Conservation (phyloP, 768 basidiomycete species). For the Leccinum variicolor region DNA sequence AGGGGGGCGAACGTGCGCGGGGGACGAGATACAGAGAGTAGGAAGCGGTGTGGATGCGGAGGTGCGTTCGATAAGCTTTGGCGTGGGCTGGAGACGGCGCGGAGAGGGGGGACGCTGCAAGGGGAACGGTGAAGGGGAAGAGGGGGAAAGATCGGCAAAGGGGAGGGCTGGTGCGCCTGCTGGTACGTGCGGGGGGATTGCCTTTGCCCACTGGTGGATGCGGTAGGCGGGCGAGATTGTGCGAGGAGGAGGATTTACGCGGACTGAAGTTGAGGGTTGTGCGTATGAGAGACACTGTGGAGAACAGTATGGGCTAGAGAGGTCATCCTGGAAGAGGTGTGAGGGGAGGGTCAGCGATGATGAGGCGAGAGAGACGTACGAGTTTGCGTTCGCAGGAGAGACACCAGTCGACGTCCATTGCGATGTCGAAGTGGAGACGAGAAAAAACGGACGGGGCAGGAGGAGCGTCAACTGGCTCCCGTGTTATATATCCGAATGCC, state of each 20-base stretch:
- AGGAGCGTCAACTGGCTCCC: conserved; percentile 2
- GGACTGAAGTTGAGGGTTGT: conserved; percentile 33
- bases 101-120: conserved; percentile 19
- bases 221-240: conserved; percentile 4
- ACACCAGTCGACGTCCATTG: conserved; percentile 73
- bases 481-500: conserved; percentile 31
- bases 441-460: conserved; percentile 20
- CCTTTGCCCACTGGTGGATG: conserved; percentile 30
- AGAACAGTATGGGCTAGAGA: conserved; percentile 52
- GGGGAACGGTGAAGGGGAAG: conserved; percentile 1
- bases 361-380: conserved; percentile 36
- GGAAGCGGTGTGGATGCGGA: conserved; percentile 35
- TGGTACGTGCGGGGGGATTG: conserved; percentile 31
- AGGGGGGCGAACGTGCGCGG: conserved; percentile 27
- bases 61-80: conserved; percentile 35
- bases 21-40: conserved; percentile 49
- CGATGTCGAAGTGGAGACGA: conserved; percentile 1
- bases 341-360: not conserved
- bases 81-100: conserved; percentile 26
- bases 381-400: conserved; percentile 59
- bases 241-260: not conserved
- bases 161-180: conserved; percentile 29
- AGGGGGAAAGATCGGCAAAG: conserved; percentile 19
- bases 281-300: conserved; percentile 37
- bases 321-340: conserved; percentile 17